phyloP scores from a whole-genome alignment of 257 asterid species.

The Lavandula angustifolia region DNA sequence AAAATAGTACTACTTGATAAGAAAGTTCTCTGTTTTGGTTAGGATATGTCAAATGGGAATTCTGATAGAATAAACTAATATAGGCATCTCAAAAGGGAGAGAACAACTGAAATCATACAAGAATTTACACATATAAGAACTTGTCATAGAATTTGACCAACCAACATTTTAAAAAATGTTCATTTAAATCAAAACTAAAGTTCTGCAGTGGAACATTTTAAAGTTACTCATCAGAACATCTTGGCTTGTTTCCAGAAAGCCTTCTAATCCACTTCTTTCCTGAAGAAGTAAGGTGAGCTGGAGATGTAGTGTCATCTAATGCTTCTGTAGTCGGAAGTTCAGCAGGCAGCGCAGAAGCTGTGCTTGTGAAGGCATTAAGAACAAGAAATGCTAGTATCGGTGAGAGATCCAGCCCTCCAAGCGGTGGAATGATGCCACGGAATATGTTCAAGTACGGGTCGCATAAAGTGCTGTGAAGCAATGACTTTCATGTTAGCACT shows the following conservation, averaged over 20 bases:
- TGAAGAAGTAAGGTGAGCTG: constrained; percentile 43
- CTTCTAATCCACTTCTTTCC: constrained; percentile 75
- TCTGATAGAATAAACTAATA: neutral
- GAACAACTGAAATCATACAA: neutral
- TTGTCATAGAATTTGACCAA: constrained; percentile 20
- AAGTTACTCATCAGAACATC: constrained; percentile 28
- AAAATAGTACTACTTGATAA: neutral
- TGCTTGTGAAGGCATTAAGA: constrained; percentile 69
- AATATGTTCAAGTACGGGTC: constrained; percentile 96
- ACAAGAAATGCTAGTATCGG: constrained; percentile 84
- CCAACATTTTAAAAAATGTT: constrained; percentile 25
- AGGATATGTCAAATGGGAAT: too few relatives aligned
- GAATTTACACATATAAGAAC: constrained; percentile 32
- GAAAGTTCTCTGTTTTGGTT: too few relatives aligned
- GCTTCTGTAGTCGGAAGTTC: constrained; percentile 68
- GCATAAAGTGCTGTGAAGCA: constrained; percentile 78
- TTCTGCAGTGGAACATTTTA: constrained; percentile 32
- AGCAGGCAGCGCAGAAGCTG: constrained; percentile 93
- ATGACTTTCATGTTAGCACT: constrained; percentile 28
- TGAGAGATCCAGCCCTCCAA: constrained; percentile 92
- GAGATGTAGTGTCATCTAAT: constrained; percentile 33
- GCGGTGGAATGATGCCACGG: constrained; percentile 94
- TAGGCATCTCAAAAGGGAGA: neutral
- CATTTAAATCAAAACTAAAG: constrained; percentile 6
- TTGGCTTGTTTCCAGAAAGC: constrained; percentile 47